Conservation (phyloP, 2,329 filamentous ascomycete genomes). For the Rasamsonia emersonii region DNA sequence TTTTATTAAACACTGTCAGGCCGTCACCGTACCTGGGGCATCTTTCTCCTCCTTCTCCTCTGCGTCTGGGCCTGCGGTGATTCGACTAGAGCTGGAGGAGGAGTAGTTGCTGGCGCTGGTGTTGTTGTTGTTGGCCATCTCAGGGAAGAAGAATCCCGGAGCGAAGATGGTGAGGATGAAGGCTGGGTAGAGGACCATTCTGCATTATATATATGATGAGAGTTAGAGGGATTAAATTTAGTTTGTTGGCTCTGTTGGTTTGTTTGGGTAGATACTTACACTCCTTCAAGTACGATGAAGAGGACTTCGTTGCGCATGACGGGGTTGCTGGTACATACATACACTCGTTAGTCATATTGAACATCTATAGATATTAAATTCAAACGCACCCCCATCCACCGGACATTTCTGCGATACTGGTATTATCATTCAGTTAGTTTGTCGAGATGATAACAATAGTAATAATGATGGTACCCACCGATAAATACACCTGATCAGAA, state of each 20-base stretch:
- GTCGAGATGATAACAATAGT: neutral
- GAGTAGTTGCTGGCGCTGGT: too few species aligned
- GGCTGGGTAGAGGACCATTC: slow-evolving; percentile 44
- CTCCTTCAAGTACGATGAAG: slow-evolving; percentile 52
- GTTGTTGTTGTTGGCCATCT: too few species aligned
- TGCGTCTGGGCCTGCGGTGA: too few species aligned
- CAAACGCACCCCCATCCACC: slow-evolving; percentile 48
- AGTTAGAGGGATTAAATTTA: too few species aligned
- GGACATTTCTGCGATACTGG: slow-evolving; percentile 52
- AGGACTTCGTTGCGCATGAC: slow-evolving; percentile 56
- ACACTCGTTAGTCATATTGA: slow-evolving; percentile 1
- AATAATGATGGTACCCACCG: slow-evolving; percentile 25
- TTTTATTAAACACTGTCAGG: too few species aligned
- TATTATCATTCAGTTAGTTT: slow-evolving; percentile 2
- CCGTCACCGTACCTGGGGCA: too few species aligned
- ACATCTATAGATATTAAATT: neutral
- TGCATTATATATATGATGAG: slow-evolving; percentile 12
- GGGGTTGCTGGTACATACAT: slow-evolving; percentile 31
- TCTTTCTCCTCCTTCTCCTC: too few species aligned
- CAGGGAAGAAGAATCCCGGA: slow-evolving; percentile 48
- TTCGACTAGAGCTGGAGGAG: too few species aligned
- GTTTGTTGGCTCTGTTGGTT: too few species aligned
- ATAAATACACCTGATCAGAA: slow-evolving; percentile 18
- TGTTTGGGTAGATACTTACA: slow-evolving; percentile 31
- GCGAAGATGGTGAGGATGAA: slow-evolving; percentile 46